Conservation (phyloP, 176 grass and related monocot species). For the Aegilops umbellulata region DNA sequence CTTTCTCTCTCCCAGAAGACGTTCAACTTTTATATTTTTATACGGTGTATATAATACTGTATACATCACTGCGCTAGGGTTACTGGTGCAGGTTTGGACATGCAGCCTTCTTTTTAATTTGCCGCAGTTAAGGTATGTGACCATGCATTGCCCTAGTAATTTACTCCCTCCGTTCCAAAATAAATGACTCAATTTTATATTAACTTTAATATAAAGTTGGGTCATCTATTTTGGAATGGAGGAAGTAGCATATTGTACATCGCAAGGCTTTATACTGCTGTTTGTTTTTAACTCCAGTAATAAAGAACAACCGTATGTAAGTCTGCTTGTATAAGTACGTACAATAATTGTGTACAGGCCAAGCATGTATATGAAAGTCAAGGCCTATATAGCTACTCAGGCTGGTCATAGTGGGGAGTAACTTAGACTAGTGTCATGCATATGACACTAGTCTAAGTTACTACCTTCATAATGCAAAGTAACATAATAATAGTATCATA, state of each 20-base stretch:
- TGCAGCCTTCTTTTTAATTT: conserved; percentile 18
- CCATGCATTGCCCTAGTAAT: not conserved
- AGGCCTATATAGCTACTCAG: conserved; percentile 11
- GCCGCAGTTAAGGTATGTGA: not conserved
- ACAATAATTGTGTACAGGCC: conserved; percentile 18
- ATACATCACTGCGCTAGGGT: not conserved
- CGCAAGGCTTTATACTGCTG: not conserved
- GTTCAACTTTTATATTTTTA: not conserved
- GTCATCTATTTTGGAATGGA: no score
- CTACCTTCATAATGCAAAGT: no score
- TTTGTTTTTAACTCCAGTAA: conserved; percentile 10
- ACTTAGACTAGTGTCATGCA: no score
- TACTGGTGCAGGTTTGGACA: not conserved
- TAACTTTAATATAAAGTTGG: no score
- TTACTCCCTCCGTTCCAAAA: no score
- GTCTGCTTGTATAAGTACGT: not conserved
- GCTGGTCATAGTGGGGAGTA: no score
- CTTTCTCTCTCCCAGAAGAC: not conserved
- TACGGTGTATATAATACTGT: not conserved
- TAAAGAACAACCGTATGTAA: not conserved
- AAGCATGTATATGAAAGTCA: conserved; percentile 26
- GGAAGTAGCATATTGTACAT: not conserved
- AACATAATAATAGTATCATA: no score
- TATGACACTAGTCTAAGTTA: no score
- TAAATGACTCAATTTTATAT: no score